A percentile compares a stretch with the other conserved stretches of the same genome.
phyloP scores from a whole-genome alignment of 225 moss, liverwort and hornwort species.

The Bryum argenteum region DNA sequence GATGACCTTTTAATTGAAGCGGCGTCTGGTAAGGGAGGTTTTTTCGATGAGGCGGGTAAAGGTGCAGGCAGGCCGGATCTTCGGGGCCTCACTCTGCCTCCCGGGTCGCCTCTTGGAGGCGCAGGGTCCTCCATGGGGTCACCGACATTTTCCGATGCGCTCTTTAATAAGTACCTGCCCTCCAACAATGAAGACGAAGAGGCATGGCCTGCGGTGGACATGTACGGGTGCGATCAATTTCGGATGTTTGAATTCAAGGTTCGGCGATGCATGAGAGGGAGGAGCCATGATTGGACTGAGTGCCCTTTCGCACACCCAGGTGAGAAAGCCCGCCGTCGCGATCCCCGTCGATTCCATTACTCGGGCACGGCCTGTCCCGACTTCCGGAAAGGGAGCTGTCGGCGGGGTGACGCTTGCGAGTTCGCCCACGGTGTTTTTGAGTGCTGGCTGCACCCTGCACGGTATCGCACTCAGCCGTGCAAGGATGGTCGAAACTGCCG shows the following conservation, averaged over 20 bases:
- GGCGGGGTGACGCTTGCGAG: slow-evolving; percentile 96
- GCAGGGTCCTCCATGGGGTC: slow-evolving; percentile 66
- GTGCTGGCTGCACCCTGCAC: slow-evolving; percentile 98
- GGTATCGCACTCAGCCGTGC: slow-evolving; percentile 95
- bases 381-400: slow-evolving; percentile 94
- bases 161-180: slow-evolving; percentile 79
- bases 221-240: slow-evolving; percentile 98
- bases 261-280: slow-evolving; percentile 94
- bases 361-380: slow-evolving; percentile 98
- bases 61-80: slow-evolving; percentile 49
- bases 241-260: slow-evolving; percentile 99
- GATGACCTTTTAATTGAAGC: slow-evolving; percentile 72
- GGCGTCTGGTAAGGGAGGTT: slow-evolving; percentile 34
- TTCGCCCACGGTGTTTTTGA: slow-evolving; percentile 97
- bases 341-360: slow-evolving; percentile 96
- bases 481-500: slow-evolving; percentile 98
- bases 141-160: slow-evolving; percentile 73
- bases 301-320: slow-evolving; percentile 98
- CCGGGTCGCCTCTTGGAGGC: slow-evolving; percentile 46
- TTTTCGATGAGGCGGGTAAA: slow-evolving; percentile 53
- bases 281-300: slow-evolving; percentile 99
- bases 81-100: slow-evolving; percentile 45
- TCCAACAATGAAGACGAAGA: slow-evolving; percentile 99
- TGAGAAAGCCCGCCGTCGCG: slow-evolving; percentile 92
- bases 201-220: slow-evolving; percentile 85